A percentile compares a stretch with the other conserved stretches of the same genome.
These are phyloP conservation scores for Stachybotrys elegans DNA, from an alignment of 2,329 filamentous ascomycete genomes.

Conservation along the genomic window DNA sequence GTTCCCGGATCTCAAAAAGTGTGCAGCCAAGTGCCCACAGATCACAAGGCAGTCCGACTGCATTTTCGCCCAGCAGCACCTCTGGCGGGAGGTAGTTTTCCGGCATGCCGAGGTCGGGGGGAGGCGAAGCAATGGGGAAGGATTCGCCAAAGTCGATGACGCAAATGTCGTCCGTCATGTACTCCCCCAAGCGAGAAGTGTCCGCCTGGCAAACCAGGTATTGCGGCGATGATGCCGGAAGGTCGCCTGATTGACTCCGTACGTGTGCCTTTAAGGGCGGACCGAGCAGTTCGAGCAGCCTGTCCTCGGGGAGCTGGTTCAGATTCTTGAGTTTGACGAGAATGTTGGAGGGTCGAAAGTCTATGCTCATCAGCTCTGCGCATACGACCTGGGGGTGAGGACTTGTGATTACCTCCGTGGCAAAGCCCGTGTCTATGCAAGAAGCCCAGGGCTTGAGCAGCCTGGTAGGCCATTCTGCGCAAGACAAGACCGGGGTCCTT, in stretches of 20 bases:
- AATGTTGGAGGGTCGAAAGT: constrained; percentile 22
- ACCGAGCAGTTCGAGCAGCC: constrained; percentile 13
- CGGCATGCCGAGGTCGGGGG: constrained; percentile 19
- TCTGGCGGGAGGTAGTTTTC: constrained; percentile 23
- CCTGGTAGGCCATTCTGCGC: constrained; percentile 14
- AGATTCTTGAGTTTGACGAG: constrained; percentile 14
- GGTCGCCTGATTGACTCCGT: constrained; percentile 4
- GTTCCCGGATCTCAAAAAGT: constrained; percentile 24
- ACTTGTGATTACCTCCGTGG: constrained; percentile 20
- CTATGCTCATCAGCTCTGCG: neutral
- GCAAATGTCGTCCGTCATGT: constrained; percentile 12
- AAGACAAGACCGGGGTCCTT: constrained; percentile 5
- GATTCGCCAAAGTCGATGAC: constrained; percentile 19
- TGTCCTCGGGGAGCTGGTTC: constrained; percentile 14
- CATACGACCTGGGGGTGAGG: neutral
- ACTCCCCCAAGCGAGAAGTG: constrained; percentile 2
- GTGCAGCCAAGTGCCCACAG: constrained; percentile 29
- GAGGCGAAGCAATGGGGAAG: constrained; percentile 9
- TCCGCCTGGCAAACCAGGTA: constrained; percentile 17
- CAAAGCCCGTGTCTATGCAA: constrained; percentile 22
- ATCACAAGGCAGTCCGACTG: constrained; percentile 16
- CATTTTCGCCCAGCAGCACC: constrained; percentile 13
- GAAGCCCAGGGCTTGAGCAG: constrained; percentile 13
- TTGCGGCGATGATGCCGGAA: constrained; percentile 11
- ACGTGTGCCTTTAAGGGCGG: constrained; percentile 7